Base-by-base conservation (phyloP, 768 basidiomycete species). In the Sporobolomyces roseus region DNA sequence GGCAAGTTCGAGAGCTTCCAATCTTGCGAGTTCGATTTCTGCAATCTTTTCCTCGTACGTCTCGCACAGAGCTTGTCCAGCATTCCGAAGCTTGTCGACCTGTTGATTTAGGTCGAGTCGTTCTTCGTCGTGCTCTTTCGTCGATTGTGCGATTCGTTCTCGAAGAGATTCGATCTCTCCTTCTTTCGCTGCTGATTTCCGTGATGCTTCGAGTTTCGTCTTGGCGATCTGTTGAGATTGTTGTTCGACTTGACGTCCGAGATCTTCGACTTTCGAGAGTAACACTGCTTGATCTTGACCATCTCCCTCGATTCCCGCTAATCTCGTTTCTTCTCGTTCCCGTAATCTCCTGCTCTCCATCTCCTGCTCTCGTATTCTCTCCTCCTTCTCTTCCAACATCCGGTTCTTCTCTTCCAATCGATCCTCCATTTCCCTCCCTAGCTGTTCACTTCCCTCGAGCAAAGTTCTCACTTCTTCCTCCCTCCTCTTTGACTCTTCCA, bases 11-110 rank as follows among this genome's bases (percentile, higher is more conserved):
- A 93, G 90, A 67, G 89, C 81, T 73, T 93, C 91, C 74, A 90
- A 90, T 51, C 88, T 84, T 70, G 84, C 83, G 19, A 81, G 81
- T 74, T 93, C 89, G 27, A 85, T 83, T 2, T 82, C 82, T 65
- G 85, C 88, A 8, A 94, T 81, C 43, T 87, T 85, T 76, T 93
- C 91, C 80, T 99, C 94, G 76, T 98, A 97, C 16, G 96, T 82
- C 25, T 90, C 90, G 66, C 96, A 96, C 0, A 93, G 91, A 75
- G 90, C 91, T 82, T 93, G 90, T 41, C 93, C 93, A 30, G 93
- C 94, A 70, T 84, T 82, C 36, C 91, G 84, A 48, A 98, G 83
- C 75, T 92, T 89, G 63, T 94, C 88, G 1, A 96, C 85, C 74
- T 92, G 88, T 0, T 76, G 78, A 17, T 83, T 83, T 41, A 94